Conservation (phyloP, 805 yeast species). For the Yarrowia hollandica region DNA sequence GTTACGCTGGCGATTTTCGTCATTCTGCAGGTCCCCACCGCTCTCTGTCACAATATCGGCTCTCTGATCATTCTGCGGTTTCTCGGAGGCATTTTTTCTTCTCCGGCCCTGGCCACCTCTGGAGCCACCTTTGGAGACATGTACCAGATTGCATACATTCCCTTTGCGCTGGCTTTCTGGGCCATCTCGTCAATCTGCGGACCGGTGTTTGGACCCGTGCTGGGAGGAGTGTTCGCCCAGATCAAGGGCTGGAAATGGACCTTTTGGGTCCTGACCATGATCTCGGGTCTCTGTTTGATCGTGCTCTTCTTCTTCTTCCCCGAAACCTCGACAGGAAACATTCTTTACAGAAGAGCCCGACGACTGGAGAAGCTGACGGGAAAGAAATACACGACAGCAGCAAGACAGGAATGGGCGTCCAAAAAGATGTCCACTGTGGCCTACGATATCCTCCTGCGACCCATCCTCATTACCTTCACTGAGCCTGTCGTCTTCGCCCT, state of each 20-base stretch:
- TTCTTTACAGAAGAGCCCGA: constrained; percentile 50
- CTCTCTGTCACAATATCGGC: constrained; percentile 51
- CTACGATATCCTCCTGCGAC: constrained; percentile 37
- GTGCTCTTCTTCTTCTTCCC: constrained; percentile 49
- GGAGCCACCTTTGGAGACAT: constrained; percentile 63
- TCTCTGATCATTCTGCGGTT: constrained; percentile 55
- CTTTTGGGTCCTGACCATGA: constrained; percentile 48
- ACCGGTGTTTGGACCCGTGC: constrained; percentile 56
- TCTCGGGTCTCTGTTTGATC: constrained; percentile 43
- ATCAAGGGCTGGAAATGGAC: constrained; percentile 56
- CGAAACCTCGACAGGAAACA: constrained; percentile 50
- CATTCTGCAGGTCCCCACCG: constrained; percentile 56
- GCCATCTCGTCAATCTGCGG: constrained; percentile 54
- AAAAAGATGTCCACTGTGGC: constrained; percentile 5
- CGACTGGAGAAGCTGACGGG: constrained; percentile 53
- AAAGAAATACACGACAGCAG: constrained; percentile 46
- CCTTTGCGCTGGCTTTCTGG: constrained; percentile 55
- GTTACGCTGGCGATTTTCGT: constrained; percentile 49
- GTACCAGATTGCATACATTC: constrained; percentile 45
- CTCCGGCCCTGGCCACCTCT: constrained; percentile 84
- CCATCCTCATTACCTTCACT: constrained; percentile 46
- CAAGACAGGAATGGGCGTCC: constrained; percentile 47
- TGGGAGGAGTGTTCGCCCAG: constrained; percentile 54
- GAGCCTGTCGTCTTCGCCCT: constrained; percentile 56
- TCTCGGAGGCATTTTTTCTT: constrained; percentile 72